Percentiles rank a stretch among this genome's conserved stretches.
phyloP scores from a whole-genome alignment of 2,329 filamentous ascomycete genomes.

The Endothia cerciana region DNA sequence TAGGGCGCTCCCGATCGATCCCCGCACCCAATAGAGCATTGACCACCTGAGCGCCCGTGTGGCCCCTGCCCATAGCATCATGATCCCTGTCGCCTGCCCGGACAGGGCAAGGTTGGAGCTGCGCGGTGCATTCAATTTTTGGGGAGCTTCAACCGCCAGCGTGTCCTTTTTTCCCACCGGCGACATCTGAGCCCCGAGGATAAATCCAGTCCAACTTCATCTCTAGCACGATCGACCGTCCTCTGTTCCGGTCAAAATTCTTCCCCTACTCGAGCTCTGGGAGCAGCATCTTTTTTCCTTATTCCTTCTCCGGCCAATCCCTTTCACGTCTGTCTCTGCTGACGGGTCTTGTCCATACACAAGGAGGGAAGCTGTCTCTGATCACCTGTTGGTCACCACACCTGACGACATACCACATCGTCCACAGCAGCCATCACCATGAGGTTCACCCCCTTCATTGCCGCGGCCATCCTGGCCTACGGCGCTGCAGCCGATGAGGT shows the following conservation, averaged over 20 bases:
- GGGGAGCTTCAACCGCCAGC: slow-evolving; percentile 25
- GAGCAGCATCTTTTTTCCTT: slow-evolving; percentile 34
- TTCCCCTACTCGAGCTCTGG: slow-evolving; percentile 43
- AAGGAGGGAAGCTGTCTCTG: slow-evolving; percentile 23
- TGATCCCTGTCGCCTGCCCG: slow-evolving; percentile 20
- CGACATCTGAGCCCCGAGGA: slow-evolving; percentile 16
- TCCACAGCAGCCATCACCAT: slow-evolving; percentile 60
- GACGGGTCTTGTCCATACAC: slow-evolving; percentile 26
- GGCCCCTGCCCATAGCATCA: slow-evolving; percentile 13
- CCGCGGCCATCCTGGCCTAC: slow-evolving; percentile 73
- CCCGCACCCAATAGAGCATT: slow-evolving; percentile 24
- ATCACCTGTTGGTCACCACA: slow-evolving; percentile 22
- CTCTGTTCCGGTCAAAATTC: slow-evolving; percentile 23
- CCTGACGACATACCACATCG: slow-evolving; percentile 8
- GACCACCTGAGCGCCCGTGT: slow-evolving; percentile 20
- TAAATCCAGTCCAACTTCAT: slow-evolving; percentile 27
- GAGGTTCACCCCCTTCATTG: slow-evolving; percentile 81
- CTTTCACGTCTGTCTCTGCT: slow-evolving; percentile 33
- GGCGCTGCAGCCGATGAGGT: slow-evolving; percentile 71
- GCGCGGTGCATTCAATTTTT: slow-evolving; percentile 21
- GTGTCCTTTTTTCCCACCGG: slow-evolving; percentile 25
- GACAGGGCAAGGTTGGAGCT: slow-evolving; percentile 16
- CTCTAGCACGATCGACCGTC: slow-evolving; percentile 6
- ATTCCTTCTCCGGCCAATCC: slow-evolving; percentile 37
- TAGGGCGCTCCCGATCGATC: slow-evolving; percentile 10